Percentiles rank a stretch among this genome's conserved stretches.
Conservation (phyloP, 441 rosid genomes). For the Populus hybrid region DNA sequence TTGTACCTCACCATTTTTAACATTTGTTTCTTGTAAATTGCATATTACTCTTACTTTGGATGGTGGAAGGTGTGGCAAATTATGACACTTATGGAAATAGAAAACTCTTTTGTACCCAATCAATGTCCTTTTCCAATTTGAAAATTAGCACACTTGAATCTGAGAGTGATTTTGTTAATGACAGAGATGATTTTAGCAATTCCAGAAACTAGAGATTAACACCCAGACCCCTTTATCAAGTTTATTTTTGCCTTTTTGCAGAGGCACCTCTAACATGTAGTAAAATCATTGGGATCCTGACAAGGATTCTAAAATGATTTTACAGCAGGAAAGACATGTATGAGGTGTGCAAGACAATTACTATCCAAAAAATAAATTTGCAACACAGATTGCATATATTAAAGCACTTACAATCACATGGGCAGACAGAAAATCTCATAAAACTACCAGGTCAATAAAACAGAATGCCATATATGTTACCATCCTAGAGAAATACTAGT, state of each 20-base stretch:
- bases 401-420: too few relatives aligned
- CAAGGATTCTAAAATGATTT: not conserved
- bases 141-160: not conserved
- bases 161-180: not conserved
- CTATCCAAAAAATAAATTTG: not conserved
- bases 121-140: not conserved
- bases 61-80: not conserved
- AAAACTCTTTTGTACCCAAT: not conserved
- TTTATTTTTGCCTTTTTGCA: not conserved
- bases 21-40: not conserved
- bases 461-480: not conserved
- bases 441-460: not conserved
- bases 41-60: not conserved
- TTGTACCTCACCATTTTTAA: not conserved
- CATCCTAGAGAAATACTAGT: not conserved
- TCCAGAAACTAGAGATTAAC: not conserved
- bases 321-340: not conserved
- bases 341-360: not conserved
- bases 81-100: not conserved
- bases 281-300: not conserved
- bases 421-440: not conserved
- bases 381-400: not conserved
- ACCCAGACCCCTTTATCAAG: not conserved
- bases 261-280: not conserved
- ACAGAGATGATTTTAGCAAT: not conserved